These are phyloP conservation scores for Pseudocercospora musae DNA, from an alignment of 2,329 filamentous ascomycete species.

Conservation along the genomic window DNA sequence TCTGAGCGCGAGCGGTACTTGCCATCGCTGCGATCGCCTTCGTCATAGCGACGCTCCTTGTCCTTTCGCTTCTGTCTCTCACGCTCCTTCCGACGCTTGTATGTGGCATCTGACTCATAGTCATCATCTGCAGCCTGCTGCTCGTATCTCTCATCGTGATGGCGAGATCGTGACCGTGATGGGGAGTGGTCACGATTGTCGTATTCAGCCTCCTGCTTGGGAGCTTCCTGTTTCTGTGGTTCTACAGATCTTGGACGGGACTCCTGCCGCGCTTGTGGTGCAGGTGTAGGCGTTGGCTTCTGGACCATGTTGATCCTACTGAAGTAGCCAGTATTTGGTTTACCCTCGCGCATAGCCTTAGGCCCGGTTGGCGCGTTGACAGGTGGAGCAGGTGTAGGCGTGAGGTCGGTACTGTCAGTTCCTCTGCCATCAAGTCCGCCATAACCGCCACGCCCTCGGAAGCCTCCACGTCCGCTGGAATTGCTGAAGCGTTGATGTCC, in stretches of 20 bases:
- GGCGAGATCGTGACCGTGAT: slow-evolving; percentile 41
- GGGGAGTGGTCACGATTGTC: slow-evolving; percentile 30
- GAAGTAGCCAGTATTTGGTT: slow-evolving; percentile 75
- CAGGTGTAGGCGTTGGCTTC: slow-evolving; percentile 21
- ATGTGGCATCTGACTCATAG: slow-evolving; percentile 43
- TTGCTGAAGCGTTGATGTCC: slow-evolving; percentile 7
- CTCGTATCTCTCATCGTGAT: slow-evolving; percentile 46
- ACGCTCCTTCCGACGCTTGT: slow-evolving; percentile 37
- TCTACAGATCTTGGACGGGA: slow-evolving; percentile 14
- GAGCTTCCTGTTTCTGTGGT: slow-evolving; percentile 5
- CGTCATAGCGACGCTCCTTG: slow-evolving; percentile 48
- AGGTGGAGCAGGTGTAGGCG: slow-evolving; percentile 33
- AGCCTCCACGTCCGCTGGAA: slow-evolving; percentile 49
- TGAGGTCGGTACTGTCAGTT: slow-evolving; percentile 28
- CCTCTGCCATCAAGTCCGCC: slow-evolving; percentile 24
- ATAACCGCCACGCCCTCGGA: slow-evolving; percentile 39
- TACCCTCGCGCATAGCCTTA: slow-evolving; percentile 87
- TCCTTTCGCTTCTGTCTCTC: slow-evolving; percentile 29
- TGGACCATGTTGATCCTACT: slow-evolving; percentile 53
- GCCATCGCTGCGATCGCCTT: slow-evolving; percentile 42
- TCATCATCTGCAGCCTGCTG: slow-evolving; percentile 45
- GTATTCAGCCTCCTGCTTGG: slow-evolving; percentile 16
- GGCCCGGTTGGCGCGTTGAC: slow-evolving; percentile 77
- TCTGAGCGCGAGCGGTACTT: slow-evolving; percentile 60
- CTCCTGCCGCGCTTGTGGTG: slow-evolving; percentile 14